These are phyloP conservation scores for Amphicarpaea edgeworthii DNA, from an alignment of 306 rosid genomes.

Conservation along the genomic window DNA sequence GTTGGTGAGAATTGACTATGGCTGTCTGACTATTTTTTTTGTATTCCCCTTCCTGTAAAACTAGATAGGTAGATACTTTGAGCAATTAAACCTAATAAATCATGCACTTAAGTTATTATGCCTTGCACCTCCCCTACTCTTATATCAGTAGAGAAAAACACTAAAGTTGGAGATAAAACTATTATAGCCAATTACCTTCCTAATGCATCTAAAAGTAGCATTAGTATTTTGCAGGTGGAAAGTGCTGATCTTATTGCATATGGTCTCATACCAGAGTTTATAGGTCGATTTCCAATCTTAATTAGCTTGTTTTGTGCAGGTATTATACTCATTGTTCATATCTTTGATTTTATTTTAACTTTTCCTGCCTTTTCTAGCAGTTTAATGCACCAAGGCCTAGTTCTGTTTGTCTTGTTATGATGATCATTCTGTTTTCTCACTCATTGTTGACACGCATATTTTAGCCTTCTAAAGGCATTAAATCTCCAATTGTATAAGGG, in stretches of 20 bases:
- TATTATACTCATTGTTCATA: constrained; percentile 40
- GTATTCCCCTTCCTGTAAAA: neutral
- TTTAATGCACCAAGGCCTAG: constrained; percentile 14
- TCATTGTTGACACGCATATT: neutral
- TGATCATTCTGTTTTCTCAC: constrained; percentile 27
- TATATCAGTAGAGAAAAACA: constrained; percentile 2
- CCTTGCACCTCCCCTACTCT: neutral
- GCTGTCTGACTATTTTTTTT: neutral
- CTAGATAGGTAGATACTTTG: constrained; percentile 22
- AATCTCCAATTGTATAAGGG: neutral
- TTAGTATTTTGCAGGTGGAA: constrained; percentile 72
- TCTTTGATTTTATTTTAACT: neutral
- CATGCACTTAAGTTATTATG: neutral
- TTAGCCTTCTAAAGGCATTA: neutral
- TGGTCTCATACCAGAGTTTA: constrained; percentile 92
- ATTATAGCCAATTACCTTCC: constrained; percentile 27
- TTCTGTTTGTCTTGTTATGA: constrained; percentile 13
- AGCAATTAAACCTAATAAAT: constrained; percentile 14
- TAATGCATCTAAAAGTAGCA: constrained; percentile 43
- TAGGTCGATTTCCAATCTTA: constrained; percentile 90
- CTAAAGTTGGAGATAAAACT: constrained; percentile 11
- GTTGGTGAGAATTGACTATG: constrained; percentile 62
- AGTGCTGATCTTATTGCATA: constrained; percentile 90
- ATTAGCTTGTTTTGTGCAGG: constrained; percentile 84
- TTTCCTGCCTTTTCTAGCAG: constrained; percentile 9